These are phyloP conservation scores for Fomitopsis betulina DNA, from an alignment of 1,284 basidiomycete species.

Conservation along the genomic window DNA sequence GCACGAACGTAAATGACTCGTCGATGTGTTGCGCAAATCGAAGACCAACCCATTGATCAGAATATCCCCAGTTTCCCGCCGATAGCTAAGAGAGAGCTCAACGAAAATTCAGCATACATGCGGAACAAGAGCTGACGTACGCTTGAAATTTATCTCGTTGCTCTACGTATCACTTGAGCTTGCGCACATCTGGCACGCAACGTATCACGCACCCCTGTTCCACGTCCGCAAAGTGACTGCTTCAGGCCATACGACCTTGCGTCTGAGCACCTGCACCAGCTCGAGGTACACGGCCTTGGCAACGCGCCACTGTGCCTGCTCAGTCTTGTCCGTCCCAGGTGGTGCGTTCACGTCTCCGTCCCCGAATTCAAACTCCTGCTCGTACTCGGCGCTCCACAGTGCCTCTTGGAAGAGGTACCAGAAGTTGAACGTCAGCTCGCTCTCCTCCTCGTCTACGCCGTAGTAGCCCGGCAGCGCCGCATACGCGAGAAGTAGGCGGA, in stretches of 20 bases:
- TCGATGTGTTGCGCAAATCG: not conserved
- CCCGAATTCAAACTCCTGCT: conserved; percentile 40
- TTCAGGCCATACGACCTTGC: conserved; percentile 71
- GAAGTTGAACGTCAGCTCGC: conserved; percentile 81
- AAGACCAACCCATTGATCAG: conserved; percentile 79
- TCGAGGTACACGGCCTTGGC: conserved; percentile 77
- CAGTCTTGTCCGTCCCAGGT: conserved; percentile 25
- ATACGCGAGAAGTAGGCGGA: conserved; percentile 69
- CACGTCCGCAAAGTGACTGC: conserved; percentile 43
- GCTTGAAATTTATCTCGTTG: conserved; percentile 72
- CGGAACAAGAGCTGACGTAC: conserved; percentile 37
- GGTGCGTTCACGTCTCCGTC: conserved; percentile 28
- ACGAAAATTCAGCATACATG: not conserved
- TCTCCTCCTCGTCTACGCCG: conserved; percentile 79
- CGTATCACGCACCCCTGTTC: conserved; percentile 56
- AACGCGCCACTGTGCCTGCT: conserved; percentile 46
- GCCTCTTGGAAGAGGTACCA: conserved; percentile 90
- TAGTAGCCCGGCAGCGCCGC: conserved; percentile 74
- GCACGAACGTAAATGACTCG: not conserved
- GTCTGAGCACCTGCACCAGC: conserved; percentile 63
- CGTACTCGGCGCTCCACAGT: conserved; percentile 70
- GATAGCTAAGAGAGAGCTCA: conserved; percentile 51
- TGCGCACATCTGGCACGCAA: not conserved
- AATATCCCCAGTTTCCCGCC: conserved; percentile 86
- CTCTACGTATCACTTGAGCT: conserved; percentile 38